These are phyloP conservation scores for Pseudogymnoascus sp. DNA, from an alignment of 2,329 filamentous ascomycete genomes.

Conservation along the genomic window DNA sequence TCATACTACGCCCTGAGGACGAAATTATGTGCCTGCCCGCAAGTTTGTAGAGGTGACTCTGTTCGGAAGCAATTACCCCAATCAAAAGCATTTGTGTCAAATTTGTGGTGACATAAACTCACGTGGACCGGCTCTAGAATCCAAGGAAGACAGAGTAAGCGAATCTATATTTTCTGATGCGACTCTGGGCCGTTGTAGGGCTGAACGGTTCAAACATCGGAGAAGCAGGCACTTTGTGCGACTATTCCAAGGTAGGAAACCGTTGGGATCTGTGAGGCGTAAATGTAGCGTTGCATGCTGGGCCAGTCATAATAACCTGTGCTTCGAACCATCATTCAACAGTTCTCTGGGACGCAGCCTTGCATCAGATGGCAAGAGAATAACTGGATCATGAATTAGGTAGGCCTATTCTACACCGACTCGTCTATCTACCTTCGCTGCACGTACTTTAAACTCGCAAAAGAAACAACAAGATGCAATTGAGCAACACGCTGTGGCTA, in stretches of 20 bases:
- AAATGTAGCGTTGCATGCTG: slow-evolving; percentile 7
- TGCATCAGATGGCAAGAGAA: background rate
- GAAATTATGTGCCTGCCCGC: background rate
- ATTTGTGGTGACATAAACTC: background rate
- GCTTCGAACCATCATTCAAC: background rate
- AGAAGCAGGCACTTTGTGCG: background rate
- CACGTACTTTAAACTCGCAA: slow-evolving; percentile 7
- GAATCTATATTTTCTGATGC: background rate
- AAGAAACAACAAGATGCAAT: slow-evolving; percentile 8
- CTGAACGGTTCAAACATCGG: background rate
- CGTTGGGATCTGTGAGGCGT: slow-evolving; percentile 9
- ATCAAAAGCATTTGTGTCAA: background rate
- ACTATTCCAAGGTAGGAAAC: background rate
- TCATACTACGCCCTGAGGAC: background rate
- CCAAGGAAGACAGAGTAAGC: background rate
- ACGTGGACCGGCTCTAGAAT: background rate
- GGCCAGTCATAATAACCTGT: background rate
- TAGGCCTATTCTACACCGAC: slow-evolving; percentile 8
- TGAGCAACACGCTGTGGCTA: background rate
- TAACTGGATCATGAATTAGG: slow-evolving; percentile 10
- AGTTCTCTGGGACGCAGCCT: background rate
- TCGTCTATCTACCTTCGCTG: slow-evolving; percentile 7
- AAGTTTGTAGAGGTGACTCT: background rate
- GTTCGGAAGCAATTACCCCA: background rate
- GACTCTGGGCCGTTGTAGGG: background rate